Base-by-base conservation (phyloP, 2,329 filamentous ascomycete genomes). In the Clarireedia sp. region DNA sequence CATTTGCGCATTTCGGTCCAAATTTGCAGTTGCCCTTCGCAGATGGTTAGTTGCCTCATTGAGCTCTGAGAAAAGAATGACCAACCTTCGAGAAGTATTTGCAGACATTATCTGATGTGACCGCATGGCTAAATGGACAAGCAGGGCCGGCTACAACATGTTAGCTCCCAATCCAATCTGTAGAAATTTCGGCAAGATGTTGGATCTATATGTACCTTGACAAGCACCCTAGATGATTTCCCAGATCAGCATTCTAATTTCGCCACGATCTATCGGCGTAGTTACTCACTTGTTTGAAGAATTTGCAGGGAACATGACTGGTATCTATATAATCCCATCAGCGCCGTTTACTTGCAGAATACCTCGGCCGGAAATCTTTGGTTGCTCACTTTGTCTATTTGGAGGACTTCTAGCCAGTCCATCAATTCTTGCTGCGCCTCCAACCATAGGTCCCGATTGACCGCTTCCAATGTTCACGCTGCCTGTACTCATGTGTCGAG, bases 41-140 rank as follows among this genome's bases (percentile, higher is more conserved):
- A 51, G 49, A 66, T 61, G 64, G 68, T 63, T 52, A 66, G 58
- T 45, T 45, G n/a, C 14, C 17, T 17, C 23, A 19, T 16, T n/a
- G 24, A 43, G 40, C 23, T 23, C 23, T 23, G 16, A 3, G 26
- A 23, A n/a, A 33, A 9, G 6, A 14, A 21, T 7, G 45, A 70
- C 75, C 66, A 76, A 95, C 90, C 86, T 97, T 99, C 68, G 91
- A 88, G 71, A 97, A 99, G 75, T 97, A 99, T 74, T 97, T 99
- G 85, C 94, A 99, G 62, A 95, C 84, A 59, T 88, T 91, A 70
- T 96, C 90, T 51, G 87, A 82, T 41, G 90, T 83, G 29, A 85
- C 81, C 69, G 94, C 89, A 74, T 99, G 94, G 66, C 90, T 89
- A 74, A 97, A 99, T 41, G 94, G 94, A 75, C 94, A 99, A 62